These are phyloP conservation scores for Lepidopterella palustris DNA, from an alignment of 495 filamentous ascomycete species.

Conservation along the genomic window DNA sequence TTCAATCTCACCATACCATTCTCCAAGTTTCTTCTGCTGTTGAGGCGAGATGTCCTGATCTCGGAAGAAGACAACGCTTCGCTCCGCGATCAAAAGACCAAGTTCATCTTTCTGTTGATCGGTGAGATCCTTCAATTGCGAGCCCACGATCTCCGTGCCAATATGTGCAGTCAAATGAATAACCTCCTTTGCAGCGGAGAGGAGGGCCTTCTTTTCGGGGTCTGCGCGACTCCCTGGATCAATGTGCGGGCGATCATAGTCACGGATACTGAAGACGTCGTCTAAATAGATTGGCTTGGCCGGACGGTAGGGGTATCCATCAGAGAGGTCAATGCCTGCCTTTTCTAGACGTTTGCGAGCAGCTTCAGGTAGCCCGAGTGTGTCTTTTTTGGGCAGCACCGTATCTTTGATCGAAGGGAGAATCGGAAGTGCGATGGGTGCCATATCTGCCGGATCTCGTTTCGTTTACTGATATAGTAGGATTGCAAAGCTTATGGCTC, in stretches of 20 bases:
- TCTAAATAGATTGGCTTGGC: constrained; percentile 54
- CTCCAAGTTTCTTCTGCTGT: constrained; percentile 59
- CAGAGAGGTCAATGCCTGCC: constrained; percentile 56
- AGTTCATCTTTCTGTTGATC: constrained; percentile 63
- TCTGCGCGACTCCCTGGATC: constrained; percentile 62
- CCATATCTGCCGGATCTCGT: too few species aligned
- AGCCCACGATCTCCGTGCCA: constrained; percentile 63
- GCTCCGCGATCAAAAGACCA: constrained; percentile 63
- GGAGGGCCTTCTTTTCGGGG: constrained; percentile 56
- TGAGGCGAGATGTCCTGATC: constrained; percentile 65
- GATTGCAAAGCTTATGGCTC: too few species aligned
- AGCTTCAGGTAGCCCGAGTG: constrained; percentile 48
- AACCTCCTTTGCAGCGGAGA: constrained; percentile 60
- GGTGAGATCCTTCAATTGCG: constrained; percentile 63
- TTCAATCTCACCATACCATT: constrained; percentile 61
- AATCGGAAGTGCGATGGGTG: constrained; percentile 41
- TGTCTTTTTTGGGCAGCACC: constrained; percentile 55
- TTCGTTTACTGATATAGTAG: too few species aligned
- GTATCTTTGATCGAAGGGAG: constrained; percentile 54
- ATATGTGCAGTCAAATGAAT: constrained; percentile 60
- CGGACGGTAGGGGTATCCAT: constrained; percentile 61
- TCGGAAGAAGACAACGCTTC: constrained; percentile 71
- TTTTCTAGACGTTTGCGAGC: constrained; percentile 53
- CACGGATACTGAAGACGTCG: constrained; percentile 57
- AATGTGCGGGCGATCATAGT: constrained; percentile 50